Conservation (phyloP, 2,329 filamentous ascomycete species). For the Talaromyces sp. region DNA sequence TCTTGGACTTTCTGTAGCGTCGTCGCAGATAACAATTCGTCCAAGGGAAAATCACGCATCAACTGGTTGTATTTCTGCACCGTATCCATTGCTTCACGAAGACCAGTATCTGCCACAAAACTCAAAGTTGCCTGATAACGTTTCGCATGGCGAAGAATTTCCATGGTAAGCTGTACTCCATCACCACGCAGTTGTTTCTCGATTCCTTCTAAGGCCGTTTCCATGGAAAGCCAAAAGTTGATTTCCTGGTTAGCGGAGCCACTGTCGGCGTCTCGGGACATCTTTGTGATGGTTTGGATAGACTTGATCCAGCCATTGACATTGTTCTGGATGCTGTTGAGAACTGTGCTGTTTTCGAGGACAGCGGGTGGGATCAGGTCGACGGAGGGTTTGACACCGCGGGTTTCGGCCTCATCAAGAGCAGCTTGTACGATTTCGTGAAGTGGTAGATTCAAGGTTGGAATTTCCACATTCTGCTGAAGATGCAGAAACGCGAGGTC, state of each 20-base stretch:
- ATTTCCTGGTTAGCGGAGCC: conserved; percentile 93
- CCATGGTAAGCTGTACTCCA: conserved; percentile 84
- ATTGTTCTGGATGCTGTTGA: conserved; percentile 88
- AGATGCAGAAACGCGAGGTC: conserved; percentile 86
- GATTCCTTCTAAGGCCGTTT: conserved; percentile 85
- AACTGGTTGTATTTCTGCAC: conserved; percentile 99
- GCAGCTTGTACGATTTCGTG: conserved; percentile 85
- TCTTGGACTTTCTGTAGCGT: conserved; percentile 85
- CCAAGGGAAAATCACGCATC: conserved; percentile 95
- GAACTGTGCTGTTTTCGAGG: conserved; percentile 84
- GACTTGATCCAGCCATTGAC: conserved; percentile 99
- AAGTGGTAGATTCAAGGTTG: conserved; percentile 80
- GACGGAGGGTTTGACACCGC: conserved; percentile 66
- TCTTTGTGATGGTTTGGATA: conserved; percentile 92
- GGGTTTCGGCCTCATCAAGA: conserved; percentile 70
- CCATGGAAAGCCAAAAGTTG: conserved; percentile 98
- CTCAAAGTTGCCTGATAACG: conserved; percentile 97
- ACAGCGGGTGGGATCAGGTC: conserved; percentile 72
- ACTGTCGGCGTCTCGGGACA: conserved; percentile 75
- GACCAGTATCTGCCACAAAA: conserved; percentile 89
- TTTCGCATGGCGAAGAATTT: conserved; percentile 94
- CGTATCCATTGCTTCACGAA: conserved; percentile 93
- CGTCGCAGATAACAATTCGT: conserved; percentile 89
- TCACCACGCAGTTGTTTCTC: conserved; percentile 84
- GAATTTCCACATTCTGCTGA: conserved; percentile 97